phyloP scores from a whole-genome alignment of 192 early-diverging fungal species.

The Oehlia diaphana region DNA sequence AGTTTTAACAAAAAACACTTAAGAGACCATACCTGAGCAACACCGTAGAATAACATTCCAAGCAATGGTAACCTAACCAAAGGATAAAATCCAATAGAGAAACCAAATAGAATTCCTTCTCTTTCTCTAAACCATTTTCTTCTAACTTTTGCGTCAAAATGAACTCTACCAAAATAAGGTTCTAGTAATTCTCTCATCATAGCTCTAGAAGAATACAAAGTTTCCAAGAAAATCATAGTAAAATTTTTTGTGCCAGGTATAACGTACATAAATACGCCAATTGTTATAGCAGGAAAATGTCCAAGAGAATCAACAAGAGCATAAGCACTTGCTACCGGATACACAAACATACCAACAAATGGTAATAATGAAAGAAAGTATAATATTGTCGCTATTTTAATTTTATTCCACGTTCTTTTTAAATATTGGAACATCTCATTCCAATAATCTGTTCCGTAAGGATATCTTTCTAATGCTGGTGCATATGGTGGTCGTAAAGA shows the following conservation, averaged over 20 bases:
- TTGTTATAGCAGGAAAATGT: slow-evolving; percentile 30
- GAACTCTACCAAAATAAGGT: slow-evolving; percentile 60
- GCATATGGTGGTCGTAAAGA: slow-evolving; percentile 43
- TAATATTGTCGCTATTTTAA: slow-evolving; percentile 42
- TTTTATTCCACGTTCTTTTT: slow-evolving; percentile 43
- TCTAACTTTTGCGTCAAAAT: slow-evolving; percentile 46
- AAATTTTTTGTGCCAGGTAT: slow-evolving; percentile 38
- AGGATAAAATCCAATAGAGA: slow-evolving; percentile 54
- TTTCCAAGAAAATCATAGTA: slow-evolving; percentile 46
- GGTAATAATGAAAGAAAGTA: slow-evolving; percentile 53
- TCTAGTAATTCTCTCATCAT: slow-evolving; percentile 62
- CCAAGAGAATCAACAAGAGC: slow-evolving; percentile 49
- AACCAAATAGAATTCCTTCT: slow-evolving; percentile 58
- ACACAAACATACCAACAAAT: slow-evolving; percentile 51
- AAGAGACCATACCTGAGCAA: slow-evolving; percentile 50
- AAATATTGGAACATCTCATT: slow-evolving; percentile 52
- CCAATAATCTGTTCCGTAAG: slow-evolving; percentile 46
- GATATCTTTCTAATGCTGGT: slow-evolving; percentile 35
- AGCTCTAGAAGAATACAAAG: slow-evolving; percentile 51
- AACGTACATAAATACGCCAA: slow-evolving; percentile 39
- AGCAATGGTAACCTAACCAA: slow-evolving; percentile 54
- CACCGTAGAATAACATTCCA: slow-evolving; percentile 53
- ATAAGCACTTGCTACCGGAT: slow-evolving; percentile 52
- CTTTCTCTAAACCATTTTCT: slow-evolving; percentile 57
- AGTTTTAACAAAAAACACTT: background rate